These are phyloP conservation scores for Mycena kentingensis DNA, from an alignment of 768 basidiomycete genomes.

Conservation along the genomic window DNA sequence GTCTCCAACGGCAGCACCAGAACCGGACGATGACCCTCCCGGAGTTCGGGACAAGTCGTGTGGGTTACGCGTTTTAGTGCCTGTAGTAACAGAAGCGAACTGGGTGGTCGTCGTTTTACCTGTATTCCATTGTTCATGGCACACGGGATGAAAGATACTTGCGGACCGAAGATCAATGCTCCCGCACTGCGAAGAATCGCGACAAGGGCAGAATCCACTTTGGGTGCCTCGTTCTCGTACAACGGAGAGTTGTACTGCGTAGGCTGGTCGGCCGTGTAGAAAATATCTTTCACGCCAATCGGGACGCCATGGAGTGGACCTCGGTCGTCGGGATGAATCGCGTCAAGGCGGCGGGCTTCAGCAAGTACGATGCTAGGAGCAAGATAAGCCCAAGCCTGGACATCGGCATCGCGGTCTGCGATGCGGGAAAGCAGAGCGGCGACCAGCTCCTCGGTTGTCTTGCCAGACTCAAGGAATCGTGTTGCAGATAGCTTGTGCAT, in stretches of 20 bases:
- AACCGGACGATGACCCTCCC: slow-evolving; percentile 23
- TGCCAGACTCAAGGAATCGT: no score
- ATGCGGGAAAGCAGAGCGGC: slow-evolving; percentile 9
- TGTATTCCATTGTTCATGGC: background rate
- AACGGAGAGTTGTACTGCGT: slow-evolving; percentile 23
- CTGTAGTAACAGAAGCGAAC: slow-evolving; percentile 18
- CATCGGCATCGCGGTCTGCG: slow-evolving; percentile 11
- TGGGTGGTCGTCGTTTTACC: slow-evolving; percentile 22
- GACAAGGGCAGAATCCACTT: slow-evolving; percentile 16
- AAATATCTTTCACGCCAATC: slow-evolving; percentile 21
- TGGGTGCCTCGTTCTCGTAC: slow-evolving; percentile 12
- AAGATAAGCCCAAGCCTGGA: slow-evolving; percentile 18
- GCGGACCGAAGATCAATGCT: slow-evolving; percentile 19
- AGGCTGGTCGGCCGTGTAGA: slow-evolving; percentile 20
- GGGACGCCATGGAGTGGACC: slow-evolving; percentile 21
- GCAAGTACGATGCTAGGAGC: slow-evolving; percentile 15
- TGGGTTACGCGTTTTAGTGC: slow-evolving; percentile 19
- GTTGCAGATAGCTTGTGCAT: no score
- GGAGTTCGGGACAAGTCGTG: slow-evolving; percentile 18
- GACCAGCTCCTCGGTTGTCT: slow-evolving; percentile 13
- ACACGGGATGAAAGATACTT: no score
- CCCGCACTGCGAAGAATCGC: slow-evolving; percentile 20
- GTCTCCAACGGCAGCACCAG: slow-evolving; percentile 24
- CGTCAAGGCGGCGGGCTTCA: slow-evolving; percentile 19
- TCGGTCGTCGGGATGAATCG: slow-evolving; percentile 9